Conservation (phyloP, 179 eudicot species). For the Silene noctiflora region DNA sequence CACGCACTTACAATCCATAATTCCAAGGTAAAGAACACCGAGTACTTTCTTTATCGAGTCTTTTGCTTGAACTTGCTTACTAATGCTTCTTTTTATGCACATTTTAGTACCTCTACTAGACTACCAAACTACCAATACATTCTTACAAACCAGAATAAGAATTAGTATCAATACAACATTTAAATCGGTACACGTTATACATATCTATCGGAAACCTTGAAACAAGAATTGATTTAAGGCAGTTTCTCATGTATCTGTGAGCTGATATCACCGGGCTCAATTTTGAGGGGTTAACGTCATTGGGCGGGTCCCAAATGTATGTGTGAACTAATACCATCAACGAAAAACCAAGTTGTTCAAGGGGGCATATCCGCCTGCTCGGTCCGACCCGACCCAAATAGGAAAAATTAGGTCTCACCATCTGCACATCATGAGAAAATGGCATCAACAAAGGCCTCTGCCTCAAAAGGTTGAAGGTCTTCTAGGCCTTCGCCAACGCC, state of each 20-base stretch:
- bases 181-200: background rate
- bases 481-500: constrained; percentile 98
- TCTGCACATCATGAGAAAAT: constrained; percentile 55
- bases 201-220: background rate
- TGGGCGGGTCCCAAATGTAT: background rate
- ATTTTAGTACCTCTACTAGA: background rate
- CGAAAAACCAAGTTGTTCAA: background rate
- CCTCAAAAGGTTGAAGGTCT: constrained; percentile 94
- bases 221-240: background rate
- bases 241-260: background rate
- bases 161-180: background rate
- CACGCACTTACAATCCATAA: no score
- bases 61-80: background rate
- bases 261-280: background rate
- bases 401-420: constrained; percentile 14
- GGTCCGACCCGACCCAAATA: background rate
- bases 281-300: background rate
- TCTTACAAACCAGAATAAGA: background rate
- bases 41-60: no score
- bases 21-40: no score
- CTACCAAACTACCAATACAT: background rate
- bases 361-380: background rate
- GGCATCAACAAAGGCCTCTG: constrained; percentile 81
- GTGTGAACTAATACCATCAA: background rate
- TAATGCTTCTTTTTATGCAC: background rate